Percentiles rank a stretch among this genome's conserved stretches.
Evolutionary conservation across 2,329 filamentous ascomycete genomes (phyloP).

Genomic region (Fusarium sp.): DNA sequence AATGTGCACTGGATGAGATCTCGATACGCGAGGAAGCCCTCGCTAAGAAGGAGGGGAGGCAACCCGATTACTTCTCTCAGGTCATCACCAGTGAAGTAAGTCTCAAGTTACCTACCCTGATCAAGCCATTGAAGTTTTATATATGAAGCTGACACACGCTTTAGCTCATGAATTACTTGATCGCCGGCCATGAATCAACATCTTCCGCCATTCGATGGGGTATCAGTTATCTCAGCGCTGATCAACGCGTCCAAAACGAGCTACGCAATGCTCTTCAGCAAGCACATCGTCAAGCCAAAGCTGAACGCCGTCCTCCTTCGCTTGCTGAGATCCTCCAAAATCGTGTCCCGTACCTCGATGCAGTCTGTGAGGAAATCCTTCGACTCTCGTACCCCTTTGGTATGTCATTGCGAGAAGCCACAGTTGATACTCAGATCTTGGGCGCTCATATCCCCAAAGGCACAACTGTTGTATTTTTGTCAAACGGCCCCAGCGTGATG

Average conservation of each 20-base stretch:
- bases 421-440: constrained; percentile 26
- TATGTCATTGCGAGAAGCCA: constrained; percentile 18
- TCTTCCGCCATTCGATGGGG: constrained; percentile 33
- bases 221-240: constrained; percentile 22
- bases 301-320: constrained; percentile 12
- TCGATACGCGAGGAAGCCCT: constrained; percentile 24
- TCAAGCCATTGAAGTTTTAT: too few relatives aligned
- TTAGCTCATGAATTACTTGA: constrained; percentile 28
- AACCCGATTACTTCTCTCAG: constrained; percentile 26
- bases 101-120: background rate
- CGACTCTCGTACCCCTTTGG: constrained; percentile 26
- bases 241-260: constrained; percentile 23
- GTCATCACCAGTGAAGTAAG: constrained; percentile 29
- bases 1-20: constrained; percentile 33
- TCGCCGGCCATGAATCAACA: constrained; percentile 37
- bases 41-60: constrained; percentile 29
- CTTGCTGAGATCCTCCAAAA: constrained; percentile 26
- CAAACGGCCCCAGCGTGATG: constrained; percentile 23
- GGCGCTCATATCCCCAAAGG: constrained; percentile 35
- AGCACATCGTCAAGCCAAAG: constrained; percentile 10
- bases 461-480: constrained; percentile 25
- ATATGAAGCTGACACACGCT: background rate
- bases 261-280: constrained; percentile 17
- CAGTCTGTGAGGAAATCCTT: constrained; percentile 31
- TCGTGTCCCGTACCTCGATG: constrained; percentile 29